Evolutionary conservation across 1,284 basidiomycete genomes (phyloP), one percentile per base, ranked within the genome.

Genomic region (Blastosporella zonata): DNA sequence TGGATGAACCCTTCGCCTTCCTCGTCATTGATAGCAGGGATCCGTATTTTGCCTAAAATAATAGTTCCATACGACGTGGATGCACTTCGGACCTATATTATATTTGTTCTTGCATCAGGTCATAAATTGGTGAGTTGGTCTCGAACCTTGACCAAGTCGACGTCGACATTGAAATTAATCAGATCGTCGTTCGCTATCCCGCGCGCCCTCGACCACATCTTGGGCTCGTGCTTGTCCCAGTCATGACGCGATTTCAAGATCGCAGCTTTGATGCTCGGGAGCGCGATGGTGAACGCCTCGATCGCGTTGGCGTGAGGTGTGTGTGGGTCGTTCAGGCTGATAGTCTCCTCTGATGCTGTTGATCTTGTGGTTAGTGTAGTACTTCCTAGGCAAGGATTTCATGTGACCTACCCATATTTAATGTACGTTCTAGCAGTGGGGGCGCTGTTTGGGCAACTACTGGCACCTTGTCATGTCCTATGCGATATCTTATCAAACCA

Each of bases 141-240:
- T 17, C 31, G 2, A 43, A 83, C 73, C 62, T 73, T 62, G 34
- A 85, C 76, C 45, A 87, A 71, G 62, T 87, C 82, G 0, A 70
- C 52, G 58, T 70, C 72, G 50, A 86, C 66, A 36, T 66, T 68
- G 58, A 88, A 88, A 41, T 60, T 58, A 33, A 68, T 65, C 43
- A 90, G 69, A 25, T 81, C 67, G 0, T 66, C 46, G 59, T 90
- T 78, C 27, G 72, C 70, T 17, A 88, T 59, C 12, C 63, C 69
- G 33, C 59, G 56, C 0, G 80, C 84, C 42, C 84, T 74, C 13
- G 74, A 71, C 82, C 84, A 88, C 85, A 88, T 88, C 59, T 67
- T 71, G 41, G 81, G 82, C 63, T 87, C 83, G 61, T 88, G 84
- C 52, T 75, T 73, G 67, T 87, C 72, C 87, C 87, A 89, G 52